These are phyloP conservation scores for Harringtonia lauricola DNA, from an alignment of 2,329 filamentous ascomycete genomes.

Conservation along the genomic window DNA sequence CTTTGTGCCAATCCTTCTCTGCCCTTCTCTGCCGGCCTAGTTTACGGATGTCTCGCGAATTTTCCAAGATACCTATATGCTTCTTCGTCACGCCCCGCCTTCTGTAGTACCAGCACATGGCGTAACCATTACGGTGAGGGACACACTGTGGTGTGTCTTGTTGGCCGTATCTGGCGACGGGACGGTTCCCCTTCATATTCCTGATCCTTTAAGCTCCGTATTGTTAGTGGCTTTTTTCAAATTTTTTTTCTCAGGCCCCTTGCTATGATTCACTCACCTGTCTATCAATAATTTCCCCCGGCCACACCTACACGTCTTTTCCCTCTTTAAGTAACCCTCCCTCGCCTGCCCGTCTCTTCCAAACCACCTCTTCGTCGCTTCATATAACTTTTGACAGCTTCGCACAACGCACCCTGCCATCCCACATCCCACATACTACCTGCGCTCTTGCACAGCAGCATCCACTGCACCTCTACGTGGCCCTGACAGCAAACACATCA, in stretches of 20 bases:
- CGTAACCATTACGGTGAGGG: no score
- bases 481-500: background rate
- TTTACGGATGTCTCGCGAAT: constrained; percentile 4
- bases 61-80: constrained; percentile 1
- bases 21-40: constrained; percentile 1
- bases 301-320: constrained; percentile 1
- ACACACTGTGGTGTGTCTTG: background rate
- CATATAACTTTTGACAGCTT: background rate
- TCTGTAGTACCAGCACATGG: no score
- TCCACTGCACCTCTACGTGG: background rate
- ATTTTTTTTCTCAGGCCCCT: background rate
- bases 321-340: constrained; percentile 9
- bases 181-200: background rate
- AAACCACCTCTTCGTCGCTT: background rate
- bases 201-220: background rate
- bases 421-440: background rate
- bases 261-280: background rate
- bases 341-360: constrained; percentile 3
- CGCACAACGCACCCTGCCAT: background rate
- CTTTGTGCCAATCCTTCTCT: background rate
- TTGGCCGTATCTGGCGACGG: background rate
- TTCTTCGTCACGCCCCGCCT: background rate
- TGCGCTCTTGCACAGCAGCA: background rate
- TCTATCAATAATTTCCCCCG: background rate
- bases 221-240: background rate